Evolutionary conservation across 1,284 basidiomycete genomes (phyloP), one percentile per base, ranked within the genome.

Genomic region (Leccinum ponderosum): DNA sequence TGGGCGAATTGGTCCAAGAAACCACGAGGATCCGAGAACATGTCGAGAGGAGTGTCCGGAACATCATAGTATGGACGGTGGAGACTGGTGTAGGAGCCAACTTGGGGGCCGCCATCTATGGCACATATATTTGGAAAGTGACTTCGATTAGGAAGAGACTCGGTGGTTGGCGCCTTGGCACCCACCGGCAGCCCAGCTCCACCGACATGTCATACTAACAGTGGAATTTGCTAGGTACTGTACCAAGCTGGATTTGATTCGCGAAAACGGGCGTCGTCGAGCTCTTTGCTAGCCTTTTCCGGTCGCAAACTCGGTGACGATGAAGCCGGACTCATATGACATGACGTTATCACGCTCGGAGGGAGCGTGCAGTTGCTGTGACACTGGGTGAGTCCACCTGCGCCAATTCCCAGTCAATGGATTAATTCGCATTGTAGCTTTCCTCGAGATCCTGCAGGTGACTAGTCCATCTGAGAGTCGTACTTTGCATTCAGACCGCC

Each of bases 401-500:
- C 17, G 17, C 42, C 42, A 44, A 20, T 20, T 44, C n/a, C 2
- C 42, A 44, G 42, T 44, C 42, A 44, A 4, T 44, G 39, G 39
- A 42, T 42, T 5, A 11, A 35, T 35, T 35, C 6, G 9, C 11
- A 12, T 27, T 15, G 14, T 39, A 39, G 37, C 15, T 39, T 39
- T 39, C 37, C 37, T n/a, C 37, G 3, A 44, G 5, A 20, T 44
- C 42, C 17, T 44, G 42, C 6, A 7, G 5, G 39, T 39, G 9
- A 44, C 42, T 20, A 44, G 11, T 44, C 17, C 17, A 44, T 2
- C 42, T 44, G 42, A 44, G 8, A 20, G 42, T 44, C 42, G 42
- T 44, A 44, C 42, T 44, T 44, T 59, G 44, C 31, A 62, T 66
- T 59, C 25, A 42, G 63, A 55, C 63, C 11, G 20, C 20, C 14